Conservation (phyloP, 1,139 yeast genomes). For the Hemisphaericaspora xylofermentans region DNA sequence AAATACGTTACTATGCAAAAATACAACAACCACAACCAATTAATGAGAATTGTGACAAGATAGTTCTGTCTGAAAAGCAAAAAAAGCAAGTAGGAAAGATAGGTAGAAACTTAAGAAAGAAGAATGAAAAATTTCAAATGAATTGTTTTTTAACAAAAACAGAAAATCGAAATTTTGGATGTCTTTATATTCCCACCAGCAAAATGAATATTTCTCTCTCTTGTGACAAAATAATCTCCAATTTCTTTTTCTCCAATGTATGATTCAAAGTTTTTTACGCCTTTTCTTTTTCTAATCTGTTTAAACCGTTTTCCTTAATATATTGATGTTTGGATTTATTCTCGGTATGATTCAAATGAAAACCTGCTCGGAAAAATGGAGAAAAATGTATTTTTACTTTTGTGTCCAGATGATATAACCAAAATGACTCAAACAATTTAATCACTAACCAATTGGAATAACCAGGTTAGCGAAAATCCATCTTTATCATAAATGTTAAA, state of each 20-base stretch:
- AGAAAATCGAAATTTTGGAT: too few species aligned
- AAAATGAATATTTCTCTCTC: too few species aligned
- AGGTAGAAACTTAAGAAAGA: background rate
- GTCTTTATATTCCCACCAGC: background rate
- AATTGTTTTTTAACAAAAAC: too few species aligned
- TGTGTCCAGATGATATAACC: background rate
- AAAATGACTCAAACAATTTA: background rate
- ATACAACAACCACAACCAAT: too few species aligned
- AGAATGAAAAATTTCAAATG: background rate
- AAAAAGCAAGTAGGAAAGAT: background rate
- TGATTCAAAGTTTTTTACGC: background rate
- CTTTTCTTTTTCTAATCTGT: background rate
- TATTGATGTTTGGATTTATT: background rate
- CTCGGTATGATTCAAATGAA: background rate
- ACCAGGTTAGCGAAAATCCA: too few species aligned
- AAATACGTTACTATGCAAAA: background rate
- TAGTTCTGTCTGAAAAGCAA: background rate
- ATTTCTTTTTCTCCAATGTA: background rate
- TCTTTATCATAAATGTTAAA: too few species aligned
- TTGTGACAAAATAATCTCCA: background rate
- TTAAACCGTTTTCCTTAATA: background rate
- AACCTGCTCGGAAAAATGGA: background rate
- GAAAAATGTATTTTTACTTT: background rate
- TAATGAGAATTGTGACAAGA: too few species aligned
- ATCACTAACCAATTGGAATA: background rate